phyloP scores from a whole-genome alignment of 176 grass and related monocot species.

The Panicum miliaceum region DNA sequence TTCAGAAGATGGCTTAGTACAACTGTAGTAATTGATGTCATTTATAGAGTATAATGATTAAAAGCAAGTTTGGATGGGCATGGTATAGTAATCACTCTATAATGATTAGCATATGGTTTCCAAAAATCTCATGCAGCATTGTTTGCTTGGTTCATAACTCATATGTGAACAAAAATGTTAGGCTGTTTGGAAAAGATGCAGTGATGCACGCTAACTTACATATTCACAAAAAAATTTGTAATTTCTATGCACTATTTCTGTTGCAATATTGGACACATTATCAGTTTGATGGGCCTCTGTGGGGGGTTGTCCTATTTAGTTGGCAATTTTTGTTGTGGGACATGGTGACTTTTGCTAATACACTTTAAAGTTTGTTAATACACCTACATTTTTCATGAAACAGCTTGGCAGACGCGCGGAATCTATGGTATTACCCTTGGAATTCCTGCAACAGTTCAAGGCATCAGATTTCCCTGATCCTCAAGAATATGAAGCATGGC shows the following conservation, averaged over 20 bases:
- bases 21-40: neutral
- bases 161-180: slow-evolving; percentile 3
- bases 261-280: slow-evolving; percentile 18
- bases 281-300: slow-evolving; percentile 13
- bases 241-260: neutral
- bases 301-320: neutral
- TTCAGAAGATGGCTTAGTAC: slow-evolving; percentile 2
- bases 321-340: no score
- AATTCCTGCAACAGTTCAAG: slow-evolving; percentile 97
- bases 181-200: neutral
- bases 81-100: slow-evolving; percentile 1
- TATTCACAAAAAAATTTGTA: neutral
- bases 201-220: neutral
- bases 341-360: neutral
- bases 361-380: neutral
- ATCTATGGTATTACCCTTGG: slow-evolving; percentile 90
- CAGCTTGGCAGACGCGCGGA: slow-evolving; percentile 85
- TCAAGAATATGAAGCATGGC: slow-evolving; percentile 84
- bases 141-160: slow-evolving; percentile 6
- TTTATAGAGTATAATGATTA: neutral
- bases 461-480: slow-evolving; percentile 81
- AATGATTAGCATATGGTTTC: neutral
- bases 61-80: neutral
- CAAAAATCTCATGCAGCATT: slow-evolving; percentile 3
- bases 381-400: slow-evolving; percentile 18